Base-by-base conservation (phyloP, 2,329 filamentous ascomycete species). In the Hirsutella minnesotensis region DNA sequence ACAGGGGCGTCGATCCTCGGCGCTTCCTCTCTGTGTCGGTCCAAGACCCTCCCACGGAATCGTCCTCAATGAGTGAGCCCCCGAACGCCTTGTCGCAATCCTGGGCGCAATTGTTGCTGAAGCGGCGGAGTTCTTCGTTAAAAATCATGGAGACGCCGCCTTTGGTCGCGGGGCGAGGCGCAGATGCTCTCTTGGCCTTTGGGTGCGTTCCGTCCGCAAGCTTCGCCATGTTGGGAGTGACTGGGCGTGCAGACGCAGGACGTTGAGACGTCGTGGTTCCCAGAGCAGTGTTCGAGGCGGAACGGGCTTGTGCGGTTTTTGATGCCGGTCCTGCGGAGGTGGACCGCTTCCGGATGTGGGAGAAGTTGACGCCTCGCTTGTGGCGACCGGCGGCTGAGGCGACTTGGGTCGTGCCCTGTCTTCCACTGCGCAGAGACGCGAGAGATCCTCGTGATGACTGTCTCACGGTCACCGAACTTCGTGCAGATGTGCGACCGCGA, bases 11-110 rank as follows among this genome's bases (percentile, higher is more conserved):
- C 3, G 61, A 58, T 44, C 64, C 58, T 22, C 60, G 56, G 37
- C 54, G 51, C 33, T 50, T 55, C 36, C 51, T 52, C 15, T 63
- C 55, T 9, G 42, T 46, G 21, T 65, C 60, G 3, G 58, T 56
- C 34, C 61, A 49, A 4, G 59, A 61, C 27, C 56, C 57, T 15
- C 54, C 59, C 22, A 58, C 54, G 1, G 63, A 64, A 12, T 62
- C 59, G 15, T 64, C 62, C 16, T 61, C 56, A 13, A 73, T 61
- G 10, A 76, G 51, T 9, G 70, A 72, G 51, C 83, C 79, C 56
- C 86, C 89, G 66, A 96, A 95, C 1, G 89, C 89, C 54, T 92
- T 86, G 55, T 96, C 89, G 55, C 89, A 94, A 45, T 92, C 86
- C 60, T 87, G 86, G 40, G 87, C 86, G 47, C 95, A 80, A 53